A percentile compares a stretch with the other conserved stretches of the same genome.
These are phyloP conservation scores for Teunomyces gatunensis DNA, from an alignment of 805 yeast genomes.

Conservation along the genomic window DNA sequence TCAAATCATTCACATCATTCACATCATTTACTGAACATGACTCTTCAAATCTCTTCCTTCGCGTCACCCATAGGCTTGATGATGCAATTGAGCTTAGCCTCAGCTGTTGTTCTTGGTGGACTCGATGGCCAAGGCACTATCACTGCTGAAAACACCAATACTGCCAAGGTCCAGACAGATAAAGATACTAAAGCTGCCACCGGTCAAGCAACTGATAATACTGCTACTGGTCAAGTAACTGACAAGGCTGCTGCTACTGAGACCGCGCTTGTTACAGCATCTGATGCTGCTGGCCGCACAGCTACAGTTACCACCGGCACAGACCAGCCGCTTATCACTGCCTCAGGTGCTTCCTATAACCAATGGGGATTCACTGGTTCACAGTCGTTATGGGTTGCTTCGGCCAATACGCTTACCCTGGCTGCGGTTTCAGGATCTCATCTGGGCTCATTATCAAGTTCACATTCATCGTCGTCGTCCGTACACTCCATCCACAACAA, in stretches of 20 bases:
- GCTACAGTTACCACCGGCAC: constrained; percentile 10
- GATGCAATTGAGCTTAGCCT: constrained; percentile 9
- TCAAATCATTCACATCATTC: neutral
- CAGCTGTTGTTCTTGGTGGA: constrained; percentile 14
- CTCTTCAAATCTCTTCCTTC: constrained; percentile 10
- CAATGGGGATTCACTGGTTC: constrained; percentile 44
- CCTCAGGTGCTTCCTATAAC: constrained; percentile 25
- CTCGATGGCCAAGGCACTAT: constrained; percentile 9
- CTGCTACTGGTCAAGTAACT: constrained; percentile 3
- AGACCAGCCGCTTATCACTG: constrained; percentile 3
- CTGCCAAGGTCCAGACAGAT: constrained; percentile 5
- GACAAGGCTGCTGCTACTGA: constrained; percentile 2
- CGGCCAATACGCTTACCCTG: constrained; percentile 7
- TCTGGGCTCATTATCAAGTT: neutral
- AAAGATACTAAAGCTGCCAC: constrained; percentile 3
- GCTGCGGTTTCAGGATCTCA: constrained; percentile 1
- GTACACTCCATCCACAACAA: constrained; percentile 16
- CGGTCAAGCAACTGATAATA: neutral
- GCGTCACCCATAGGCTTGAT: constrained; percentile 6
- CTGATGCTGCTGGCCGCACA: constrained; percentile 3
- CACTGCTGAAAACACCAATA: constrained; percentile 4
- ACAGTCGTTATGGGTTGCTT: constrained; percentile 33
- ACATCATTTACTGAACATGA: constrained; percentile 5
- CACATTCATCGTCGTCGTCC: constrained; percentile 10
- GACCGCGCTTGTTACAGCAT: constrained; percentile 7